These are phyloP conservation scores for Teunomyces cretensis DNA, from an alignment of 805 yeast genomes.

Conservation along the genomic window DNA sequence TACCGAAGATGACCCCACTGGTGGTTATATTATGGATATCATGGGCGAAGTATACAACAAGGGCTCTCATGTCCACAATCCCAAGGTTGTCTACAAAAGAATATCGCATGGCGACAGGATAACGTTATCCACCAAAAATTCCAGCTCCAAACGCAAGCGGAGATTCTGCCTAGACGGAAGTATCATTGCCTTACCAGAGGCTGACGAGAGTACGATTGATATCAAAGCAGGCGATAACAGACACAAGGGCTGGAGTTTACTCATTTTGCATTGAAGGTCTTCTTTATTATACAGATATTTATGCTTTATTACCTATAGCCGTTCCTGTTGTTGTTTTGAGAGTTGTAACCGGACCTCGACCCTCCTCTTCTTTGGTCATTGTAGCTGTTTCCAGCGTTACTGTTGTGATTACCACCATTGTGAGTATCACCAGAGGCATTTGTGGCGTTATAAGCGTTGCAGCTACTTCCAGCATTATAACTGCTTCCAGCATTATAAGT, in stretches of 20 bases:
- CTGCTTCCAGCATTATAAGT: conserved; percentile 10
- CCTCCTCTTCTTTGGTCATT: conserved; percentile 4
- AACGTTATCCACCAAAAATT: conserved; percentile 13
- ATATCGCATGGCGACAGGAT: conserved; percentile 30
- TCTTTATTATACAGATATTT: background rate
- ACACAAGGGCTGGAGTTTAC: conserved; percentile 21
- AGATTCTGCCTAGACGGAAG: conserved; percentile 72
- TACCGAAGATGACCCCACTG: conserved; percentile 23
- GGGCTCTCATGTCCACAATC: conserved; percentile 54
- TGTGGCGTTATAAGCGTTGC: conserved; percentile 7
- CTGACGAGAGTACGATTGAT: conserved; percentile 10
- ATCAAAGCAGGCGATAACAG: conserved; percentile 18
- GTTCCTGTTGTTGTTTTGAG: conserved; percentile 3
- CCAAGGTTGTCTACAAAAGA: conserved; percentile 46
- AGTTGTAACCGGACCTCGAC: background rate
- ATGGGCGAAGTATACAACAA: conserved; percentile 56
- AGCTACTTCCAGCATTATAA: conserved; percentile 9
- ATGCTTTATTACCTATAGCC: background rate
- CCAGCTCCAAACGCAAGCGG: conserved; percentile 23
- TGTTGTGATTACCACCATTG: conserved; percentile 7
- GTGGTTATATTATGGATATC: conserved; percentile 47
- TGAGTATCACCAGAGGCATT: conserved; percentile 9
- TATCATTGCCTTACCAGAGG: conserved; percentile 36
- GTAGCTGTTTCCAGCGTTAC: background rate
- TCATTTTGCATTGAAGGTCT: conserved; percentile 8